These are phyloP conservation scores for Microthlaspi erraticum DNA, from an alignment of 345 rosid genomes.

Conservation along the genomic window DNA sequence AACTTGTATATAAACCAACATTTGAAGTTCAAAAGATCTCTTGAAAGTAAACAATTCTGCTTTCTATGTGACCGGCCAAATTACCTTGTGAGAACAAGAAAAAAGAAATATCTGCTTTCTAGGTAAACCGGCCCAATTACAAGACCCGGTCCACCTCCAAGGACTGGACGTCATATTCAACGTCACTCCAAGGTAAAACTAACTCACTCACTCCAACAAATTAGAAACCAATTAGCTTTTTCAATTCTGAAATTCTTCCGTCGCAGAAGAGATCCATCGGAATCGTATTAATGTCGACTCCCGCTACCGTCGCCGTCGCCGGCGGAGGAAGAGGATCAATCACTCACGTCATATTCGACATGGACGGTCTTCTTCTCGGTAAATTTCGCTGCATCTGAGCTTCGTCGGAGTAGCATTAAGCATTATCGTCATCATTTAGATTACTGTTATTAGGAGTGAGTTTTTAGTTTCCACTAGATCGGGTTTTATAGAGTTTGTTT, in stretches of 20 bases:
- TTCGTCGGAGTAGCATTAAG: not conserved
- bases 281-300: constrained; percentile 24
- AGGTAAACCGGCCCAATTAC: not conserved
- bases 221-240: constrained; percentile 14
- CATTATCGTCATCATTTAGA: not conserved
- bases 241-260: not conserved
- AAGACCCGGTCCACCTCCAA: constrained; percentile 2
- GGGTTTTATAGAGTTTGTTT: not conserved
- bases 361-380: constrained; percentile 98
- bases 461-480: not conserved
- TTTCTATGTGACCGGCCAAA: not conserved
- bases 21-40: too few species aligned
- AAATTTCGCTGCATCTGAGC: constrained; percentile 30
- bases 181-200: not conserved
- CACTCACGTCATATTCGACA: constrained; percentile 90
- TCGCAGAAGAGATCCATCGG: constrained; percentile 20
- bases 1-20: too few species aligned
- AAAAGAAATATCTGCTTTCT: not conserved
- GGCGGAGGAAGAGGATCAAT: constrained; percentile 49
- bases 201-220: constrained; percentile 9
- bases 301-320: not conserved
- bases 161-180: not conserved
- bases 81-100: too few species aligned
- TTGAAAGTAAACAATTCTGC: not conserved
- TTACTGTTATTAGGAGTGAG: not conserved